These are phyloP conservation scores for Biscogniauxia mediterranea DNA, from an alignment of 2,329 filamentous ascomycete species.

Conservation along the genomic window DNA sequence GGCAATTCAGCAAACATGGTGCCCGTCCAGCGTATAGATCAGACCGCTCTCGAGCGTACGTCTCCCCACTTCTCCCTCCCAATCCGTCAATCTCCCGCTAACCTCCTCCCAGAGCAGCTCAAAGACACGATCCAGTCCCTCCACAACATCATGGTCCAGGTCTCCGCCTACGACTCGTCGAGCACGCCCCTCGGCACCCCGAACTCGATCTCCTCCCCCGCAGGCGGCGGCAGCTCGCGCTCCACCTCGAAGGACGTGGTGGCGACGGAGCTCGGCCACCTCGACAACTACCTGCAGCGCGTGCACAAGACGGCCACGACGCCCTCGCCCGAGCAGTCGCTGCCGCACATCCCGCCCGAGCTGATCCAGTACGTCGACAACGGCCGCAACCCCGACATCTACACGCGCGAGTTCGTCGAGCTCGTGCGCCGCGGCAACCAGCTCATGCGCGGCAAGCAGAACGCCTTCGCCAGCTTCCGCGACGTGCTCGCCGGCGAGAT, in stretches of 20 bases:
- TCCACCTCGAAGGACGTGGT: conserved; percentile 55
- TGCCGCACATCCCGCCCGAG: conserved; percentile 59
- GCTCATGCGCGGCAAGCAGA: conserved; percentile 62
- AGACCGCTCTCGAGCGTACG: conserved; percentile 19
- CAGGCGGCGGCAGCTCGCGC: conserved; percentile 1
- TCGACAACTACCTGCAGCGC: conserved; percentile 39
- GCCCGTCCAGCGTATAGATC: conserved; percentile 11
- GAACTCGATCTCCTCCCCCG: conserved; percentile 3
- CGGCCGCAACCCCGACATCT: conserved; percentile 71
- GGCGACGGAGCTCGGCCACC: conserved; percentile 47
- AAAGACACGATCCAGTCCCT: conserved; percentile 37
- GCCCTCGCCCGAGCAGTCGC: conserved; percentile 28
- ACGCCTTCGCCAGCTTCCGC: conserved; percentile 59
- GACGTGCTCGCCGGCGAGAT: conserved; percentile 62
- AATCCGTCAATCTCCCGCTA: not conserved
- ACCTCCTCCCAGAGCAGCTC: conserved; percentile 27
- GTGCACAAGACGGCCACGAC: conserved; percentile 42
- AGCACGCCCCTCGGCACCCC: not conserved
- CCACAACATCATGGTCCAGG: conserved; percentile 49
- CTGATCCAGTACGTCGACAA: conserved; percentile 68
- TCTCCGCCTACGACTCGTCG: conserved; percentile 53
- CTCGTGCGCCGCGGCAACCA: conserved; percentile 65
- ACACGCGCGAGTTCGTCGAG: conserved; percentile 72
- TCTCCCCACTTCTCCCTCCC: not conserved
- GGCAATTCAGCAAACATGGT: conserved; percentile 6